Percentiles rank a stretch among this genome's conserved stretches.
These are phyloP conservation scores for Trichosporon asahii DNA, from an alignment of 1,284 basidiomycete genomes.

Conservation along the genomic window DNA sequence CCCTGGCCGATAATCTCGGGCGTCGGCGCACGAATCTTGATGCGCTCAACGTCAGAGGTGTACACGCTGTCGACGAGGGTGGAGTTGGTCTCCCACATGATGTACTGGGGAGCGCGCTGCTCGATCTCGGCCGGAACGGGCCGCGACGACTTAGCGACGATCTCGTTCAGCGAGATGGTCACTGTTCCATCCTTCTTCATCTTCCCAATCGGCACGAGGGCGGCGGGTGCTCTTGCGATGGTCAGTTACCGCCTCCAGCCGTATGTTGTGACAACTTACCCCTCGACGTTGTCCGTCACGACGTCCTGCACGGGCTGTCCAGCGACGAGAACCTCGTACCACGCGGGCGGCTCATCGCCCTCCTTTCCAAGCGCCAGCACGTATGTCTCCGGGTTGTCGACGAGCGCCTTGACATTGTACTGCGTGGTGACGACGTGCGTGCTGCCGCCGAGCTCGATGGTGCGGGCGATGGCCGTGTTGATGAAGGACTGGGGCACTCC, in stretches of 20 bases:
- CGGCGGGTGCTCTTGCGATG: slow-evolving; percentile 36
- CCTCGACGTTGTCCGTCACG: slow-evolving; percentile 19
- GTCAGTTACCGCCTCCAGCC: slow-evolving; percentile 23
- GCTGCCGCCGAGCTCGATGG: slow-evolving; percentile 80
- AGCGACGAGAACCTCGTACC: slow-evolving; percentile 66
- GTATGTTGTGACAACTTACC: slow-evolving; percentile 25
- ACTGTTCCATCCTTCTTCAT: slow-evolving; percentile 59
- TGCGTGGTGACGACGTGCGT: slow-evolving; percentile 80
- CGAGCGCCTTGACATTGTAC: slow-evolving; percentile 72
- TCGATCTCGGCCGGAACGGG: slow-evolving; percentile 70
- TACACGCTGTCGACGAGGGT: slow-evolving; percentile 73
- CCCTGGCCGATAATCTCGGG: slow-evolving; percentile 69
- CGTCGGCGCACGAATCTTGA: slow-evolving; percentile 76
- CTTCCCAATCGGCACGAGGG: slow-evolving; percentile 35
- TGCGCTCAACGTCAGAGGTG: slow-evolving; percentile 70
- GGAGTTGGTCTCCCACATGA: slow-evolving; percentile 71
- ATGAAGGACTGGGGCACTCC: slow-evolving; percentile 59
- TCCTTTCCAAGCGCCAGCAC: slow-evolving; percentile 65
- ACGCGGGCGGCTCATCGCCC: slow-evolving; percentile 67
- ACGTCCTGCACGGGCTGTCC: slow-evolving; percentile 58
- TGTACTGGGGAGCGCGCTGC: slow-evolving; percentile 74
- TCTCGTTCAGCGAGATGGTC: slow-evolving; percentile 70
- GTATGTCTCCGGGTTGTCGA: slow-evolving; percentile 63
- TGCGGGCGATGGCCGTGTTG: slow-evolving; percentile 80
- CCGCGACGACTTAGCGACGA: slow-evolving; percentile 69